Evolutionary conservation across 2,329 filamentous ascomycete species (phyloP), one percentile per base, ranked within the genome.

Genomic region (Clonostachys byssicola): DNA sequence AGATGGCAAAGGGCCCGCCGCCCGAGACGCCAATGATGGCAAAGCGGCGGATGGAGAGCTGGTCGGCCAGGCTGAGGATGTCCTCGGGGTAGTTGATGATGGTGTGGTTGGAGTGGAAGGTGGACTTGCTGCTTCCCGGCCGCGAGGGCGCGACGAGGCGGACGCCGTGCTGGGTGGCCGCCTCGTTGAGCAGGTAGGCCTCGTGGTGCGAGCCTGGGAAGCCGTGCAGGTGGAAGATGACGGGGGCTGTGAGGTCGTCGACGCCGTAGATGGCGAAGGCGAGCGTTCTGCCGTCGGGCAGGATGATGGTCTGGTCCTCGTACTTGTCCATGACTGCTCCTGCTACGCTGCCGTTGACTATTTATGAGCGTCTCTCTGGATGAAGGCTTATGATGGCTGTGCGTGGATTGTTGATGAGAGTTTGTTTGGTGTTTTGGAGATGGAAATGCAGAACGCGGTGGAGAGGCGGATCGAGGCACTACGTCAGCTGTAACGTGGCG

Each of bases 41-140:
- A 16, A 64, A 65, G 1, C 41, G 38, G 3, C 40, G 14, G 33
- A 59, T 18, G 17, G 36, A 39, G 6, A n/a, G 50, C 40, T 56
- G 53, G 6, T 51, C 48, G 4, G 60, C 61, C 18, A 66, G 55
- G 2, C 50, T 54, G n/a, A 47, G 50, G 16, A 63, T 52, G 42
- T 64, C 60, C 34, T 40, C 44, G 2, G 59, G 54, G 50, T 54
- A 63, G 51, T 63, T 57, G n/a, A 56, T 40, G 13, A 63, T 49
- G 34, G 43, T 49, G 17, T 61, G 53, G 20, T 48, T 48, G 6
- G 58, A 55, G 42, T 62, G 56, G 33, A 57, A 59, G 9, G 65
- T 59, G 34, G 64, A 67, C 13, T 60, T 48, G 14, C 66, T 66
- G 30, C 62, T 63, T 14, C 67, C 67, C 1, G 67, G 67, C 2